These are phyloP conservation scores for Chalciporus pseudorubinellus DNA, from an alignment of 768 basidiomycete species.

Conservation along the genomic window DNA sequence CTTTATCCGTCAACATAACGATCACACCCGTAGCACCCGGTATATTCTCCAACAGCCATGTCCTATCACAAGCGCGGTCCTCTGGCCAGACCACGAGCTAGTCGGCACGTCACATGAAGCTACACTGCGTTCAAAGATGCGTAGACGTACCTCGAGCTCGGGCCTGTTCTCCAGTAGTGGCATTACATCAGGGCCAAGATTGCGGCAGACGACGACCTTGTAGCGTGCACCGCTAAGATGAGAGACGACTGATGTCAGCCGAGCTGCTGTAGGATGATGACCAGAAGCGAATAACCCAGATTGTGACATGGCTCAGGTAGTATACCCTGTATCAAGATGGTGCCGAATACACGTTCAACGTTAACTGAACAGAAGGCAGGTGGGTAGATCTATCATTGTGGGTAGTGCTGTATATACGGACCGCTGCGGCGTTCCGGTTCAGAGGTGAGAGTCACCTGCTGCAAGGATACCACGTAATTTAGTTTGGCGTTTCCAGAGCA, in stretches of 20 bases:
- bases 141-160: conserved; percentile 51
- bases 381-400: neutral
- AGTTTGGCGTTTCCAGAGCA: too few species aligned
- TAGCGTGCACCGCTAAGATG: conserved; percentile 23
- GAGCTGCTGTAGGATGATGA: conserved; percentile 5
- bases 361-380: neutral
- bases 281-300: conserved; percentile 25
- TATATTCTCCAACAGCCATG: conserved; percentile 75
- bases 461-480: too few species aligned
- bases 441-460: neutral
- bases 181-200: conserved; percentile 66
- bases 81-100: conserved; percentile 53
- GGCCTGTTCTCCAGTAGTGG: conserved; percentile 45
- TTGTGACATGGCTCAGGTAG: conserved; percentile 19
- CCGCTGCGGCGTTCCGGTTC: neutral
- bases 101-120: neutral
- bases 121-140: neutral
- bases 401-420: neutral
- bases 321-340: neutral
- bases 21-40: conserved; percentile 61
- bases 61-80: conserved; percentile 52
- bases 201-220: conserved; percentile 57
- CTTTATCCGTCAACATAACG: conserved; percentile 72
- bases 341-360: neutral
- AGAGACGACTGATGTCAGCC: conserved; percentile 27